Evolutionary conservation across 1,284 basidiomycete genomes (phyloP).

Genomic region (Vanrija pseudolonga): DNA sequence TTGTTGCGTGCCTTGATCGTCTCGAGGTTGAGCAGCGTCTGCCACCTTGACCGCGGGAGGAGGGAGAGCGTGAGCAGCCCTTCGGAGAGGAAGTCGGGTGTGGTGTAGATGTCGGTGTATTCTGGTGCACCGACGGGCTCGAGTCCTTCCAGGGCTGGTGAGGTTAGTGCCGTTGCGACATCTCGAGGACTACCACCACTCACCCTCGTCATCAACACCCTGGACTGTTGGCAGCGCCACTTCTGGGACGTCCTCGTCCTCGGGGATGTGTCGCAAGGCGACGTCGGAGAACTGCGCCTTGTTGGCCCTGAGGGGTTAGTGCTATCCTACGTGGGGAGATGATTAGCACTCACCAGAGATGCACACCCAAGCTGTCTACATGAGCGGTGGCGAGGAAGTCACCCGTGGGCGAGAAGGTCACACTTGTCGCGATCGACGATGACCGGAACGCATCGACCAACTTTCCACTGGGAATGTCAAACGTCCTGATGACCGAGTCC

Average conservation of each 20-base stretch:
- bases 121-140: slow-evolving; percentile 58
- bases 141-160: slow-evolving; percentile 63
- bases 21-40: slow-evolving; percentile 92
- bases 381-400: slow-evolving; percentile 96
- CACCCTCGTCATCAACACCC: slow-evolving; percentile 62
- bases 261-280: slow-evolving; percentile 66
- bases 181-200: slow-evolving; percentile 54
- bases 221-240: slow-evolving; percentile 77
- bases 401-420: slow-evolving; percentile 89
- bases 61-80: slow-evolving; percentile 87
- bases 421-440: slow-evolving; percentile 80
- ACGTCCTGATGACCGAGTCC: slow-evolving; percentile 90
- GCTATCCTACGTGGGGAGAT: not conserved
- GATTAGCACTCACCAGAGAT: slow-evolving; percentile 66
- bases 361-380: slow-evolving; percentile 88
- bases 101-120: slow-evolving; percentile 66
- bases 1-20: slow-evolving; percentile 96
- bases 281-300: slow-evolving; percentile 88
- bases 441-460: slow-evolving; percentile 91
- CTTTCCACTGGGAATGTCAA: slow-evolving; percentile 88
- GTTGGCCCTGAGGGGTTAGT: slow-evolving; percentile 66
- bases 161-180: not conserved
- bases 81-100: slow-evolving; percentile 77
- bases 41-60: slow-evolving; percentile 90
- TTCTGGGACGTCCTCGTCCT: slow-evolving; percentile 68